Evolutionary conservation across 23 red algal species (phyloP).

Genomic region (Cyanidiococcus yangmingshanensis): DNA sequence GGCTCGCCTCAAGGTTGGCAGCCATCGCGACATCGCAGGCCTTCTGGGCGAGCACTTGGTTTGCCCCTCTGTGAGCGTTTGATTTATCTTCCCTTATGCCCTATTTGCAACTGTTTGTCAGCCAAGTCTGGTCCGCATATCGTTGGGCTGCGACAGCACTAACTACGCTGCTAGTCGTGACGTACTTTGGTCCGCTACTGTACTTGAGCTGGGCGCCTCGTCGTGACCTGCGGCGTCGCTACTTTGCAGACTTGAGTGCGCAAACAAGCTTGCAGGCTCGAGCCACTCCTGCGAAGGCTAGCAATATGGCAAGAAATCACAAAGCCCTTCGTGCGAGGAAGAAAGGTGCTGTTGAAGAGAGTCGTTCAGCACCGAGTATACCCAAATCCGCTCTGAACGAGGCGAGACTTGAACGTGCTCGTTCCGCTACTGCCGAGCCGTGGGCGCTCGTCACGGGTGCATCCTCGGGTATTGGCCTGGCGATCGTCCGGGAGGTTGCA

Average conservation of each 20-base stretch:
- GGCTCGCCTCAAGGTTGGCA: too few relatives aligned
- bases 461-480: constrained; percentile 86
- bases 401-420: background rate
- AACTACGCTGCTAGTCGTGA: background rate
- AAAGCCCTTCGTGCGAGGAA: background rate
- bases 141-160: too few relatives aligned
- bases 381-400: background rate
- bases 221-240: background rate
- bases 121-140: too few relatives aligned
- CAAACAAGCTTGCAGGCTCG: background rate
- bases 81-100: too few relatives aligned
- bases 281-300: background rate
- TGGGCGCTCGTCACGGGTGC: constrained; percentile 81
- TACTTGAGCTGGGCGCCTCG: background rate
- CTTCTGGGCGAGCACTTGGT: too few relatives aligned
- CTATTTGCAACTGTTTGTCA: too few relatives aligned
- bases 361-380: background rate
- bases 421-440: background rate
- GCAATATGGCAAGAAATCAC: background rate
- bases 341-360: background rate
- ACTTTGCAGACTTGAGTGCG: background rate
- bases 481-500: constrained; percentile 36
- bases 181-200: constrained; percentile 1
- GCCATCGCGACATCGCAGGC: too few relatives aligned
- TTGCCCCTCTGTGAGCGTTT: too few relatives aligned